These are phyloP conservation scores for Annulohypoxylon maeteangense DNA, from an alignment of 495 filamentous ascomycete genomes.

Conservation along the genomic window DNA sequence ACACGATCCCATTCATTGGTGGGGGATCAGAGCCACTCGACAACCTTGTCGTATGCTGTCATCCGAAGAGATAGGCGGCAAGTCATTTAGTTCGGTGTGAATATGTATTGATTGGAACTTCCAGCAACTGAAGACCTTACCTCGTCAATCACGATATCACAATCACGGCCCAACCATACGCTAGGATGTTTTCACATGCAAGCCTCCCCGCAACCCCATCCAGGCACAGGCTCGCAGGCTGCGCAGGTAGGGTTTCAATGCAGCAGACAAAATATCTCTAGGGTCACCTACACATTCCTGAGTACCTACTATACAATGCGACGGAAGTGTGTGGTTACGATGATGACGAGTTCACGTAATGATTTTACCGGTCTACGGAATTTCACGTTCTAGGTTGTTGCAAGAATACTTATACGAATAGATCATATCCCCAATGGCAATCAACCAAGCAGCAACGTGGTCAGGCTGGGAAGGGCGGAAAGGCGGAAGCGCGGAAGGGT, in stretches of 20 bases:
- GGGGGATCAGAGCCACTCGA: conserved; percentile 13
- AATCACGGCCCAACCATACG: conserved; percentile 3
- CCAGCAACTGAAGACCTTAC: background rate
- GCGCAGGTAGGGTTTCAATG: conserved; percentile 27
- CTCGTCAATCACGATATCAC: conserved; percentile 1
- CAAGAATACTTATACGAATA: background rate
- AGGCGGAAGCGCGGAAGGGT: background rate
- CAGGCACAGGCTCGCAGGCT: conserved; percentile 1
- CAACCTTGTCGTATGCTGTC: background rate
- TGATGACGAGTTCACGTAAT: conserved; percentile 17
- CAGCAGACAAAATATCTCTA: conserved; percentile 1
- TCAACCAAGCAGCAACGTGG: conserved; percentile 18
- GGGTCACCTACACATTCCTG: too few species aligned
- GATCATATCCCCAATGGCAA: background rate
- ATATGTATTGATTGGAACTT: conserved; percentile 15
- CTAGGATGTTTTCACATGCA: conserved; percentile 11
- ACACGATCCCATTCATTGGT: conserved; percentile 6
- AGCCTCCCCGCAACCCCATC: conserved; percentile 11
- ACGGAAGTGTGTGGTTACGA: conserved; percentile 15
- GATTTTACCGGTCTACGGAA: background rate
- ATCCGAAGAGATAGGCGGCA: conserved; percentile 9
- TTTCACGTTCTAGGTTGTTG: background rate
- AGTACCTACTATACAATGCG: background rate
- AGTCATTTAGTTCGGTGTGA: conserved; percentile 11
- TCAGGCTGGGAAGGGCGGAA: conserved; percentile 1